Percentiles rank a stretch among this genome's conserved stretches.
These are phyloP conservation scores for Podospora australis DNA, from an alignment of 495 filamentous ascomycete species.

Conservation along the genomic window DNA sequence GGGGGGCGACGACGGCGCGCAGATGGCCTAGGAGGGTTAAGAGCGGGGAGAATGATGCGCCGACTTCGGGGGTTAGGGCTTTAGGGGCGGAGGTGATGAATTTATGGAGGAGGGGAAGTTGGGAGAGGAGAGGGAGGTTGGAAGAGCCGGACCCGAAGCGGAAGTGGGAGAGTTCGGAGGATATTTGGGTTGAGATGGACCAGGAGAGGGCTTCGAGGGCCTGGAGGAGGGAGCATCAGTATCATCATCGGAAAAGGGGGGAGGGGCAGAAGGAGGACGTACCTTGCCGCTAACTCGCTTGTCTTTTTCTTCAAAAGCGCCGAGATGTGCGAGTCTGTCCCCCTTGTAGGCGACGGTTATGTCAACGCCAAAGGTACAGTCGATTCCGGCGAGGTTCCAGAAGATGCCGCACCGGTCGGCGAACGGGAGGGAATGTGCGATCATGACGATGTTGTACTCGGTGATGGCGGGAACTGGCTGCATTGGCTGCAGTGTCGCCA, in stretches of 20 bases:
- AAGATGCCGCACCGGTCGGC: constrained; percentile 17
- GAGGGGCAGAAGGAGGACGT: background rate
- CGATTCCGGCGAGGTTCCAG: constrained; percentile 17
- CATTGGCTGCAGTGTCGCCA: constrained; percentile 10
- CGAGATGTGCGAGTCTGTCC: background rate
- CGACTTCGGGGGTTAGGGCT: background rate
- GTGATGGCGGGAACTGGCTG: constrained; percentile 2
- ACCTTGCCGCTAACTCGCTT: constrained; percentile 9
- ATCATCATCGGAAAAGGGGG: background rate
- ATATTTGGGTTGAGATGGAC: constrained; percentile 11
- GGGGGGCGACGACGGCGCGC: constrained; percentile 4
- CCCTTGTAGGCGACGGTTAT: background rate
- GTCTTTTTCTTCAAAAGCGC: background rate
- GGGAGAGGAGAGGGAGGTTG: constrained; percentile 2
- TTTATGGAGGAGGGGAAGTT: constrained; percentile 7
- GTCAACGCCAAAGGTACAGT: background rate
- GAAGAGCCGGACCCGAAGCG: constrained; percentile 3
- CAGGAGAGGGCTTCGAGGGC: constrained; percentile 5
- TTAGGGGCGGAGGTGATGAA: constrained; percentile 11
- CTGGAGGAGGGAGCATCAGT: too few relatives aligned
- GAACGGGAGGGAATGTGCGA: constrained; percentile 18
- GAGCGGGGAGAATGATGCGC: background rate
- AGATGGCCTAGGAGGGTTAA: constrained; percentile 5
- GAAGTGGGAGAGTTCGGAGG: constrained; percentile 12
- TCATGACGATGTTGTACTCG: constrained; percentile 16